A percentile compares a stretch with the other conserved stretches of the same genome.
Evolutionary conservation across 2,329 filamentous ascomycete genomes (phyloP).

Genomic region (Fragosphaeria purpurea): DNA sequence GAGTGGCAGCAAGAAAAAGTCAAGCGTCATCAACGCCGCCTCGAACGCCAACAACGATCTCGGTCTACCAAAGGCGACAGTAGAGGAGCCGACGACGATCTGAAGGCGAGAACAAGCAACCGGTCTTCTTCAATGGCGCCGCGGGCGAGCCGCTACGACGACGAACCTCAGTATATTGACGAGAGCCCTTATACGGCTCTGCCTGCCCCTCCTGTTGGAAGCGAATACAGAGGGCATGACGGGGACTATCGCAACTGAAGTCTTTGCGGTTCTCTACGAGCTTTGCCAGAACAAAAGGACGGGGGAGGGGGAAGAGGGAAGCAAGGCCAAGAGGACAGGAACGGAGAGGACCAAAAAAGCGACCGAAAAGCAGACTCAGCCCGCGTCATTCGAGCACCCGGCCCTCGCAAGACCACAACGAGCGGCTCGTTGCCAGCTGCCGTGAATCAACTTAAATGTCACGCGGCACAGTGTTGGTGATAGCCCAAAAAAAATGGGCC

Average conservation of each 20-base stretch:
- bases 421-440: too few species aligned
- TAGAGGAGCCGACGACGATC: conserved; percentile 26
- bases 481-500: too few species aligned
- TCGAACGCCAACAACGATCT: conserved; percentile 22
- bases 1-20: conserved; percentile 40
- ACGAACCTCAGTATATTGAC: conserved; percentile 36
- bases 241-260: conserved; percentile 2
- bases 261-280: not conserved
- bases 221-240: conserved; percentile 23
- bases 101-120: too few species aligned
- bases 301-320: too few species aligned
- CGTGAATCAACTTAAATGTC: too few species aligned
- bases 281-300: not conserved
- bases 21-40: conserved; percentile 37
- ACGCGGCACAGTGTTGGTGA: too few species aligned
- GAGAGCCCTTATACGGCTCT: conserved; percentile 37
- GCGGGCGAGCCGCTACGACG: conserved; percentile 28
- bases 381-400: too few species aligned
- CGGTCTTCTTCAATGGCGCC: conserved; percentile 23
- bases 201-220: conserved; percentile 30
- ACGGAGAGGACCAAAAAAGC: too few species aligned
- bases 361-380: too few species aligned
- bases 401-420: too few species aligned
- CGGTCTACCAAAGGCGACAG: conserved; percentile 15
- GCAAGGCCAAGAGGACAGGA: too few species aligned